Evolutionary conservation across 306 rosid genomes (phyloP).

Genomic region (Begonia loranthoides): DNA sequence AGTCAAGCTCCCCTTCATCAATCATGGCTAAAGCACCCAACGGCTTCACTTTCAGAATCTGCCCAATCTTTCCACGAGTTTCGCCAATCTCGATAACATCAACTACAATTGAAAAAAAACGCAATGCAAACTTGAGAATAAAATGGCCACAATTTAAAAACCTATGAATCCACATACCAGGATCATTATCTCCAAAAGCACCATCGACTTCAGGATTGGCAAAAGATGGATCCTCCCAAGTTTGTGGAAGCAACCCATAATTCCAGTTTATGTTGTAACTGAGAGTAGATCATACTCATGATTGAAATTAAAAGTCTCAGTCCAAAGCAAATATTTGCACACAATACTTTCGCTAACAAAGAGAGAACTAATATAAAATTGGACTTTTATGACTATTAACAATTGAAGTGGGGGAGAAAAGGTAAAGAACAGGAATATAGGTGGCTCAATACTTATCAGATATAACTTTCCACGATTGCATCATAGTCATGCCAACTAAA

Average conservation of each 20-base stretch:
- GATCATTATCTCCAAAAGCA: constrained; percentile 93
- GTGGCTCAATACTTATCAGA: too few relatives aligned
- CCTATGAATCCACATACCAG: constrained; percentile 26
- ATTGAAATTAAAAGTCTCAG: too few relatives aligned
- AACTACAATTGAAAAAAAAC: constrained; percentile 25
- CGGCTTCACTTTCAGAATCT: constrained; percentile 77
- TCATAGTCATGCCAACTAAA: too few relatives aligned
- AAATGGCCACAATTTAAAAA: too few relatives aligned
- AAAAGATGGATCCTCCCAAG: constrained; percentile 89
- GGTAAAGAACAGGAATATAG: too few relatives aligned
- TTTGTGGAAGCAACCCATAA: constrained; percentile 93
- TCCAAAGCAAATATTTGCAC: too few relatives aligned
- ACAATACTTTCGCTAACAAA: too few relatives aligned
- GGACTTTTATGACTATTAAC: too few relatives aligned
- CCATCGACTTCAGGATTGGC: constrained; percentile 86
- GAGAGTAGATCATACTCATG: neutral
- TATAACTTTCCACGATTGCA: too few relatives aligned
- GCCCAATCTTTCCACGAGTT: constrained; percentile 55
- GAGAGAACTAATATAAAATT: too few relatives aligned
- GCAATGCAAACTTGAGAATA: too few relatives aligned
- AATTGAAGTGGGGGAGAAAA: too few relatives aligned
- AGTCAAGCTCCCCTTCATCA: constrained; percentile 99
- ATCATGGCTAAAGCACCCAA: constrained; percentile 96
- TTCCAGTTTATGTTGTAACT: constrained; percentile 91
- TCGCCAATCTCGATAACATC: constrained; percentile 88